Base-by-base conservation (phyloP, 2,329 filamentous ascomycete genomes). In the Scedosporium aurantiacum region DNA sequence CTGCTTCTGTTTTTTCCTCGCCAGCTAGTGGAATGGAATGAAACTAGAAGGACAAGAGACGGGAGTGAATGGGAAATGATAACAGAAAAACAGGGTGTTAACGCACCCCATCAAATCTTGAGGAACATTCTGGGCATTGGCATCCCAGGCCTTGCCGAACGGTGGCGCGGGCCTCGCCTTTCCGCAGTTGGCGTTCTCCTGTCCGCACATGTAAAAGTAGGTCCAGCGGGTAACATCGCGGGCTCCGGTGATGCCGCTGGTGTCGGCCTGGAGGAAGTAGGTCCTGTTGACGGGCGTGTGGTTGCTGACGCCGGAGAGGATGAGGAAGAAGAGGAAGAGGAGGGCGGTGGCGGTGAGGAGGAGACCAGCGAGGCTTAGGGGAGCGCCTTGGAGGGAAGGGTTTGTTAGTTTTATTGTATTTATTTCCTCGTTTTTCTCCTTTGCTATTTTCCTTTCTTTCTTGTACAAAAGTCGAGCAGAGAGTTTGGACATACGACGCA, bases 261-360 rank as follows among this genome's bases (percentile, higher is more conserved):
- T 96, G 70, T 89, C 82, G 68, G 90, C 90, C 70, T 88, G 80
- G 37, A 97, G 84, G 79, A 97, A 96, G 75, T 91, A 97, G 65
- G 91, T 91, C 63, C 85, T 77, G 72, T 88, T 83, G 61, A 95
- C 78, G 1, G 82, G 82, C 5, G 76, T 70, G n/a, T 72, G 71
- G 63, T 72, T 64, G n/a, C 75, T 74, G 56, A 84, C 71, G 63
- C 78, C 83, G 18, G 79, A 75, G 45, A 87, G 78, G 68, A 87
- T 79, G 66, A 84, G 72, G 75, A 85, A 84, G 72, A 79, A 81
- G 60, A 84, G 76, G 67, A 85, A 71, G 37, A 83, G 73, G 52
- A 82, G 74, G 40, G 81, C 79, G 57, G 71, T 74, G 63, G 73
- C 78, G 65, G 83, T 73, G 66, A 85, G 74, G 66, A 81, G 45